Percentiles rank a stretch among this genome's conserved stretches.
phyloP scores from a whole-genome alignment of 768 basidiomycete genomes.

The Tricholoma sp. region DNA sequence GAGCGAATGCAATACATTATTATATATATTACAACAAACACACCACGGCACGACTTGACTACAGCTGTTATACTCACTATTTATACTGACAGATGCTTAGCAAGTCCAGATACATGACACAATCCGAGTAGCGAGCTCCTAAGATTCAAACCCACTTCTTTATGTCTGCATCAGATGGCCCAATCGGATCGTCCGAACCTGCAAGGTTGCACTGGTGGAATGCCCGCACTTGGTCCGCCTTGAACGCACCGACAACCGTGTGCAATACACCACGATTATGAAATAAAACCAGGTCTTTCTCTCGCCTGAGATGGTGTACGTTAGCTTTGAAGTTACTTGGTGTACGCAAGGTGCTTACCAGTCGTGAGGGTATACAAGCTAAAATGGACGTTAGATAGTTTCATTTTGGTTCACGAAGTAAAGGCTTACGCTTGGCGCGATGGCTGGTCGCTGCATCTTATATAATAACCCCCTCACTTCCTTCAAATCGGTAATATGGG shows the following conservation, averaged over 20 bases:
- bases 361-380: conserved; percentile 86
- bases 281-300: conserved; percentile 76
- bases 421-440: conserved; percentile 61
- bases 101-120: too few relatives aligned
- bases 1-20: too few relatives aligned
- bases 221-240: conserved; percentile 58
- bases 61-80: too few relatives aligned
- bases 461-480: conserved; percentile 73
- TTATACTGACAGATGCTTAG: too few relatives aligned
- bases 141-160: conserved; percentile 44
- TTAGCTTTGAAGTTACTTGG: neutral
- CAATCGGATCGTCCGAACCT: conserved; percentile 64
- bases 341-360: conserved; percentile 41
- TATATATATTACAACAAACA: too few relatives aligned
- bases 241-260: conserved; percentile 76
- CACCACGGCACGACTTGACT: too few relatives aligned
- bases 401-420: neutral
- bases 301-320: conserved; percentile 22
- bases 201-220: conserved; percentile 92
- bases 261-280: conserved; percentile 83
- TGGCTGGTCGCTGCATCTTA: conserved; percentile 85
- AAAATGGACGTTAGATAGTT: neutral
- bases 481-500: conserved; percentile 65
- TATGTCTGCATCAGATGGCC: conserved; percentile 66
- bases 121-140: neutral